These are phyloP conservation scores for Talaromyces nanjingensis DNA, from an alignment of 495 filamentous ascomycete genomes.

Conservation along the genomic window DNA sequence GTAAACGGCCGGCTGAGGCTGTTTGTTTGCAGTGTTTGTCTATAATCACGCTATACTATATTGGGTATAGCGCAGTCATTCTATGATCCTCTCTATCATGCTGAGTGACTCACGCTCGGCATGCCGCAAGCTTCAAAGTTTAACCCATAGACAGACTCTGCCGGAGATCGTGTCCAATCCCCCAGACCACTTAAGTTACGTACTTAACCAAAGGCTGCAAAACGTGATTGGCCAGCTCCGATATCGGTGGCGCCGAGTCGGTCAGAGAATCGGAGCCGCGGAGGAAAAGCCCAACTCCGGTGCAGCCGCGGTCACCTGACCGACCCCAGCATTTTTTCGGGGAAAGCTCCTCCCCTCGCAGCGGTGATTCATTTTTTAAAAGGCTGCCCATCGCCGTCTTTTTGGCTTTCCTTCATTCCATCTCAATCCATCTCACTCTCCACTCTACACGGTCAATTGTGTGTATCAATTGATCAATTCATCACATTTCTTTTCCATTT, in stretches of 20 bases:
- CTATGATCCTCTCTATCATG: not conserved
- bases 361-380: slow-evolving; percentile 12
- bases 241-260: slow-evolving; percentile 3
- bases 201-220: not conserved
- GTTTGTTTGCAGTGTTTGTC: not conserved
- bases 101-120: not conserved
- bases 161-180: not conserved
- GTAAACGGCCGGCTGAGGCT: not conserved
- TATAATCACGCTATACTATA: not conserved
- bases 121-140: not conserved
- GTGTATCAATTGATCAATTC: slow-evolving; percentile 16
- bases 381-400: slow-evolving; percentile 14
- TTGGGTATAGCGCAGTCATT: not conserved
- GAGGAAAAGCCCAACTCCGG: slow-evolving; percentile 31
- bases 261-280: slow-evolving; percentile 20
- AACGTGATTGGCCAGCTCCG: not conserved
- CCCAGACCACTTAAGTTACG: not conserved
- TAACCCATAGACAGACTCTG: too few species aligned
- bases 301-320: slow-evolving; percentile 11
- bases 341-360: slow-evolving; percentile 11
- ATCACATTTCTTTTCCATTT: slow-evolving; percentile 3
- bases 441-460: slow-evolving; percentile 15
- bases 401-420: slow-evolving; percentile 16
- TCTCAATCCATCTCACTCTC: slow-evolving; percentile 10
- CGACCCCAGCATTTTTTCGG: slow-evolving; percentile 14